A percentile compares a stretch with the other conserved stretches of the same genome.
Evolutionary conservation across 768 basidiomycete species (phyloP).

Genomic region (Hypholoma fasciculare): DNA sequence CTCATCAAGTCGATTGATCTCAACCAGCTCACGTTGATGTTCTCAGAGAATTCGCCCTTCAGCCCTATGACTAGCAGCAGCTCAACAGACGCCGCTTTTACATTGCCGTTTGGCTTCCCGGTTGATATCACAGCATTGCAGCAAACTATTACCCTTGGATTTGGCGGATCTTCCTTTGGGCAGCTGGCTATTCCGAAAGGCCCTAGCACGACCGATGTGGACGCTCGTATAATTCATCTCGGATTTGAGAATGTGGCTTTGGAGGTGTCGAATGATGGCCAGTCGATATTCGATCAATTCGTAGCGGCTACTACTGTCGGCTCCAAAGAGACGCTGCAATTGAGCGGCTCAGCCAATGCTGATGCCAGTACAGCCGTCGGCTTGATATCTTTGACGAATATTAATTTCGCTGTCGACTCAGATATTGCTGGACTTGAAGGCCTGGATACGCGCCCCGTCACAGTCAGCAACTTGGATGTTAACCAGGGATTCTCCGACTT

Average conservation of each 20-base stretch:
- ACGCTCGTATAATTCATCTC: conserved; percentile 58
- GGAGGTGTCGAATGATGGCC: conserved; percentile 46
- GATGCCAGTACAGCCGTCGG: conserved; percentile 69
- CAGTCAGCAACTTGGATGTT: conserved; percentile 61
- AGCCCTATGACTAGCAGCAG: conserved; percentile 58
- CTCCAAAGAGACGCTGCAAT: conserved; percentile 40
- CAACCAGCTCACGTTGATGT: conserved; percentile 58
- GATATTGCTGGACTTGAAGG: conserved; percentile 66
- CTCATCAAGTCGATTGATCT: conserved; percentile 67
- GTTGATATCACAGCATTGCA: conserved; percentile 63
- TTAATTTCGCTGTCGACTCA: conserved; percentile 59
- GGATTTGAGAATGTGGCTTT: conserved; percentile 63
- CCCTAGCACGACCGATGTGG: conserved; percentile 61
- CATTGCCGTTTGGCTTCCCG: conserved; percentile 69
- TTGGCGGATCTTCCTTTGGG: conserved; percentile 55
- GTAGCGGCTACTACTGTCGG: conserved; percentile 60
- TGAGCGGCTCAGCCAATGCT: conserved; percentile 57
- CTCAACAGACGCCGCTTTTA: conserved; percentile 62
- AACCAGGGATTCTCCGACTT: conserved; percentile 65
- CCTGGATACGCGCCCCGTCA: conserved; percentile 55
- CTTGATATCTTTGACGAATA: conserved; percentile 52
- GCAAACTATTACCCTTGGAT: conserved; percentile 57
- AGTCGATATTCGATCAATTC: conserved; percentile 59
- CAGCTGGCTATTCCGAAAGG: conserved; percentile 58
- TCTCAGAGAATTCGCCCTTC: conserved; percentile 58